These are phyloP conservation scores for Capronia epimyces DNA, from an alignment of 2,329 filamentous ascomycete genomes.

Conservation along the genomic window DNA sequence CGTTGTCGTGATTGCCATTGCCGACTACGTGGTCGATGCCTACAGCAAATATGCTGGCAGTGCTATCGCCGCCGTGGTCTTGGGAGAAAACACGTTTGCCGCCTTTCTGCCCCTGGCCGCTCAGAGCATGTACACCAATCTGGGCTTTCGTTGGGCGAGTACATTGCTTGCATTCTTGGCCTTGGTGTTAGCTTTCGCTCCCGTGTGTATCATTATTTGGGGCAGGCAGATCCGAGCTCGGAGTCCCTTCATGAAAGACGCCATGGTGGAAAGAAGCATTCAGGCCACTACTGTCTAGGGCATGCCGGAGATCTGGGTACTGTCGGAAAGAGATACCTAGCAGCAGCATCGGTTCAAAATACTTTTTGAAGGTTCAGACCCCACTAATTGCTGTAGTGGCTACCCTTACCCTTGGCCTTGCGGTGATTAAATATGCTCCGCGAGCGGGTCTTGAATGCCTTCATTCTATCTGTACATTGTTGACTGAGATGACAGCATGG, in stretches of 20 bases:
- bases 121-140: slow-evolving; percentile 43
- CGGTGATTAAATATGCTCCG: too few species aligned
- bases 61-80: slow-evolving; percentile 45
- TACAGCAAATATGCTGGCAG: slow-evolving; percentile 49
- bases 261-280: too few species aligned
- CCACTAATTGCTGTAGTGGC: too few species aligned
- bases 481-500: too few species aligned
- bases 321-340: too few species aligned
- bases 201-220: slow-evolving; percentile 31
- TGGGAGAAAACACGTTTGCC: slow-evolving; percentile 47
- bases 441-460: too few species aligned
- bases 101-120: slow-evolving; percentile 47
- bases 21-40: slow-evolving; percentile 48
- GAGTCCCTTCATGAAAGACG: slow-evolving; percentile 21
- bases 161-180: slow-evolving; percentile 44
- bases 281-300: too few species aligned
- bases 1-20: slow-evolving; percentile 43
- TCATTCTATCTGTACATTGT: too few species aligned
- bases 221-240: slow-evolving; percentile 8
- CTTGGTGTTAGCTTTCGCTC: slow-evolving; percentile 41
- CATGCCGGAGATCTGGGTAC: too few species aligned
- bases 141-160: slow-evolving; percentile 49
- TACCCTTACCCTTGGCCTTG: too few species aligned
- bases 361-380: too few species aligned
- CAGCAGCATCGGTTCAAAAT: too few species aligned